Evolutionary conservation across 257 asterid species (phyloP).

Genomic region (Nicotiana obtusifolia): DNA sequence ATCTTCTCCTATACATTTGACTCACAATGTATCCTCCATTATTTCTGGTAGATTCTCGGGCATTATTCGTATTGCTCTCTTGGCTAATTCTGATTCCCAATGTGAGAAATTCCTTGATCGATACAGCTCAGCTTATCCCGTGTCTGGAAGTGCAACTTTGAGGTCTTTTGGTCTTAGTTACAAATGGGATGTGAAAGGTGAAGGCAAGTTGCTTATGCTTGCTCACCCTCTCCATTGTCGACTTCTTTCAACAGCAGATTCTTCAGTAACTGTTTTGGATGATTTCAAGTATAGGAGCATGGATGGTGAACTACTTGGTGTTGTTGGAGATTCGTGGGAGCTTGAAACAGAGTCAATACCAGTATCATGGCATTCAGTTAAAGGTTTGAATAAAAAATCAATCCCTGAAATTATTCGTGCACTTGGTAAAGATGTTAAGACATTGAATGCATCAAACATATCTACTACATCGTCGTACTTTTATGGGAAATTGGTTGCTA

Average conservation of each 20-base stretch:
- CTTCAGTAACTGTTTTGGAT: constrained; percentile 44
- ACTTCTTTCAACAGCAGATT: constrained; percentile 52
- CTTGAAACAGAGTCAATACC: constrained; percentile 64
- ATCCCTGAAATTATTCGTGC: constrained; percentile 50
- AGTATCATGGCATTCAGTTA: constrained; percentile 80
- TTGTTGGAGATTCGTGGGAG: constrained; percentile 82
- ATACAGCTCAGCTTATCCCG: constrained; percentile 62
- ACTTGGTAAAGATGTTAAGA: constrained; percentile 53
- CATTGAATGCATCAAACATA: constrained; percentile 41
- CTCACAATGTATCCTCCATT: constrained; percentile 33
- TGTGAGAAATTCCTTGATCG: constrained; percentile 48
- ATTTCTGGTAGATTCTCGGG: constrained; percentile 56
- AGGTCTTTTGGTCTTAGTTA: constrained; percentile 63
- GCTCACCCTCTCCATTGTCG: constrained; percentile 83
- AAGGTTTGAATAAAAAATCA: constrained; percentile 57
- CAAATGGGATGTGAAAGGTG: constrained; percentile 74
- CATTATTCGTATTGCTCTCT: constrained; percentile 56
- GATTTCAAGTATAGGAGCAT: constrained; percentile 60
- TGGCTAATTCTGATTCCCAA: constrained; percentile 42
- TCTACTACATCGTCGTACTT: constrained; percentile 70
- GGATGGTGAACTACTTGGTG: constrained; percentile 92
- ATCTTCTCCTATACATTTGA: constrained; percentile 54
- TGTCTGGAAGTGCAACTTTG: constrained; percentile 60
- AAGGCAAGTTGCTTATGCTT: constrained; percentile 83
- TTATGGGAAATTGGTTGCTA: constrained; percentile 70